Percentiles rank a stretch among this genome's conserved stretches.
Evolutionary conservation across 495 filamentous ascomycete species (phyloP).

Genomic region (Lentithecium fluviatile): DNA sequence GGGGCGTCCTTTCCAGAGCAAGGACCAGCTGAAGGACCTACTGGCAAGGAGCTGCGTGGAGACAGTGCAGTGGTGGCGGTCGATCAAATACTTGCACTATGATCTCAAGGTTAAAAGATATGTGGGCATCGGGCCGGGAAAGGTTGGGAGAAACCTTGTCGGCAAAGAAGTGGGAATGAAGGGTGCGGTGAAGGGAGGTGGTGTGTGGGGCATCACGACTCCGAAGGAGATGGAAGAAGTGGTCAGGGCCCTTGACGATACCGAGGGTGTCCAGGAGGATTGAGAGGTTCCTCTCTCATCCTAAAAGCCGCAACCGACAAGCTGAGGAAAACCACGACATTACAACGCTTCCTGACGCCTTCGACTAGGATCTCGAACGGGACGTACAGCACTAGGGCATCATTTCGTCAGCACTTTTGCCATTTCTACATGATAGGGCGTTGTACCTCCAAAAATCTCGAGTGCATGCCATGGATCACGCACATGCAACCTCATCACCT

Average conservation of each 20-base stretch:
- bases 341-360: no score
- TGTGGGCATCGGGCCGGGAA: slow-evolving; percentile 93
- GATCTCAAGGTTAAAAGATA: slow-evolving; percentile 79
- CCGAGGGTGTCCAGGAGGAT: slow-evolving; percentile 55
- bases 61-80: slow-evolving; percentile 92
- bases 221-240: slow-evolving; percentile 78
- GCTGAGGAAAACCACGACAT: no score
- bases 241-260: slow-evolving; percentile 69
- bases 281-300: slow-evolving; percentile 14
- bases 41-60: slow-evolving; percentile 77
- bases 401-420: no score
- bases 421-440: no score
- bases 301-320: not conserved
- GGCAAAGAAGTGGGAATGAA: slow-evolving; percentile 94
- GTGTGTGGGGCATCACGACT: slow-evolving; percentile 89
- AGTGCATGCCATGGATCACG: no score
- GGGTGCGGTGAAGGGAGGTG: slow-evolving; percentile 77
- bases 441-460: no score
- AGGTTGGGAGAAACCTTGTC: slow-evolving; percentile 90
- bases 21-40: slow-evolving; percentile 70
- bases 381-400: no score
- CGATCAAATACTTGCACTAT: slow-evolving; percentile 84
- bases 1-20: slow-evolving; percentile 70
- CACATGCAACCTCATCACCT: no score
- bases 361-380: no score